These are phyloP conservation scores for Aspergillus udagawae DNA, from an alignment of 2,329 filamentous ascomycete genomes.

Conservation along the genomic window DNA sequence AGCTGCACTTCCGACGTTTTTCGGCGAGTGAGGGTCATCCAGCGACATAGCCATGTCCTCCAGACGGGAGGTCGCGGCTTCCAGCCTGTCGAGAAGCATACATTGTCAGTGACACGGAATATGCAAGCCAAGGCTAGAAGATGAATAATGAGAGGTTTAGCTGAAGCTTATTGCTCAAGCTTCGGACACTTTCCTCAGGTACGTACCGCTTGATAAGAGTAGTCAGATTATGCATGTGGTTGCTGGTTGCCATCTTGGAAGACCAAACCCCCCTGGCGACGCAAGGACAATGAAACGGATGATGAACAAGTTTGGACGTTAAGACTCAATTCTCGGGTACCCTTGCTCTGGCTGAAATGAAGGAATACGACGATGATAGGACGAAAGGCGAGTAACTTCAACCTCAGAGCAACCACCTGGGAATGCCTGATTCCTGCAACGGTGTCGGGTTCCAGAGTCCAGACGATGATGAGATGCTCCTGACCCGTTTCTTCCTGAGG, in stretches of 20 bases:
- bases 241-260: conserved; percentile 60
- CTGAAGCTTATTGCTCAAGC: not conserved
- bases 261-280: conserved; percentile 6
- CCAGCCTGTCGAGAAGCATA: conserved; percentile 67
- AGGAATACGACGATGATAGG: not conserved
- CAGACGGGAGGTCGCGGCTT: conserved; percentile 91
- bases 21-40: conserved; percentile 45
- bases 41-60: conserved; percentile 89
- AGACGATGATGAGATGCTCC: conserved; percentile 16
- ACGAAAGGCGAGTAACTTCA: not conserved
- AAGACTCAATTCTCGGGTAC: not conserved
- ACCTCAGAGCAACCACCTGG: not conserved
- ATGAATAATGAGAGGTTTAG: not conserved
- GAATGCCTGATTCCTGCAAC: conserved; percentile 4
- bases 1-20: conserved; percentile 26
- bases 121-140: not conserved
- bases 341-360: not conserved
- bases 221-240: conserved; percentile 92
- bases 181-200: not conserved
- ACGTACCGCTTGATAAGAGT: conserved; percentile 96
- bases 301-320: conserved; percentile 29
- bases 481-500: conserved; percentile 19
- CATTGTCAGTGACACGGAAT: conserved; percentile 27
- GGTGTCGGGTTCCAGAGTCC: conserved; percentile 10
- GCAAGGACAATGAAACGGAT: conserved; percentile 10